These are phyloP conservation scores for Agaricus sinodeliciosus DNA, from an alignment of 768 basidiomycete species.

Conservation along the genomic window DNA sequence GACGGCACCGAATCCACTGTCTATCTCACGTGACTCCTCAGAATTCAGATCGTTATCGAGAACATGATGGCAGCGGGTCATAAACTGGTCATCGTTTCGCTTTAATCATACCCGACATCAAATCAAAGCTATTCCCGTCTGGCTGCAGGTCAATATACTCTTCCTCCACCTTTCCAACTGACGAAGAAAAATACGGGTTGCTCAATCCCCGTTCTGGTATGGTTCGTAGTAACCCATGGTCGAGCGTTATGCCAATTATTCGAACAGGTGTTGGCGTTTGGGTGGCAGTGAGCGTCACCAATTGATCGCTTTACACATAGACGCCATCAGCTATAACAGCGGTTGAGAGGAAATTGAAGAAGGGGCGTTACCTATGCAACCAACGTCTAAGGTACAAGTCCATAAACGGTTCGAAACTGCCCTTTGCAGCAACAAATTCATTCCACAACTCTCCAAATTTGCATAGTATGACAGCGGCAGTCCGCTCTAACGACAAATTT, in stretches of 20 bases:
- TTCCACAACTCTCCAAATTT: constrained; percentile 79
- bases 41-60: too few relatives aligned
- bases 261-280: constrained; percentile 64
- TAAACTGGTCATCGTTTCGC: neutral
- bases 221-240: constrained; percentile 84
- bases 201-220: constrained; percentile 44
- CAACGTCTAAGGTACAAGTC: constrained; percentile 73
- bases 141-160: constrained; percentile 89
- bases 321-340: constrained; percentile 3
- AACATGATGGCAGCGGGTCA: too few relatives aligned
- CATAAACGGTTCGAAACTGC: constrained; percentile 79
- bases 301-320: constrained; percentile 55
- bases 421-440: constrained; percentile 53
- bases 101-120: constrained; percentile 68
- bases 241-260: constrained; percentile 80
- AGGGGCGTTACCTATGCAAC: constrained; percentile 71
- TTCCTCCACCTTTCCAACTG: constrained; percentile 17
- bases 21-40: too few relatives aligned
- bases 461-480: constrained; percentile 66
- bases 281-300: constrained; percentile 75
- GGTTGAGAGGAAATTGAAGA: neutral
- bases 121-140: constrained; percentile 94
- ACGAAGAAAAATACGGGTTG: constrained; percentile 8
- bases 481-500: constrained; percentile 61
- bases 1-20: too few relatives aligned